These are phyloP conservation scores for Geotrichum klebahnii DNA, from an alignment of 1,139 yeast species.

Conservation along the genomic window DNA sequence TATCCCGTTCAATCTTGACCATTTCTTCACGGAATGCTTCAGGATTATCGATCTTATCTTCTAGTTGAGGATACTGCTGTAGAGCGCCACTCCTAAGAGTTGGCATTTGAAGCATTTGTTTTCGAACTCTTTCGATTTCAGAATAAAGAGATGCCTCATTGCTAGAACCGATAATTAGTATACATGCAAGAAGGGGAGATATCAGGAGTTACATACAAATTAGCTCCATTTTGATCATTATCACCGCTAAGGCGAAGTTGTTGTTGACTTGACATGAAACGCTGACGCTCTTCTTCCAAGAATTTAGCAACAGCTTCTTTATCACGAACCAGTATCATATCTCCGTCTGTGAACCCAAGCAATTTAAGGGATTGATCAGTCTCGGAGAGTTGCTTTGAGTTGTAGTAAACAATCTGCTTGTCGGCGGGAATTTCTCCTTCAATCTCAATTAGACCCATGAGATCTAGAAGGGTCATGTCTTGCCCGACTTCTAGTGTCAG, in stretches of 20 bases:
- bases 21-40: conserved; percentile 49
- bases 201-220: conserved; percentile 1
- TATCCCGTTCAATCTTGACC: conserved; percentile 38
- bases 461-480: conserved; percentile 61
- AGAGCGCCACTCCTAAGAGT: conserved; percentile 36
- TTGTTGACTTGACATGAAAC: conserved; percentile 24
- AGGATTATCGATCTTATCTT: conserved; percentile 49
- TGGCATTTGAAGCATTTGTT: conserved; percentile 37
- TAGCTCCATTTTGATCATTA: conserved; percentile 10
- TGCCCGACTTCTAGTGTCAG: conserved; percentile 56
- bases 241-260: conserved; percentile 1
- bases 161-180: neutral
- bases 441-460: conserved; percentile 71
- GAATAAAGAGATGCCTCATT: conserved; percentile 23
- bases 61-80: conserved; percentile 39
- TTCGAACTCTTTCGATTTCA: conserved; percentile 39
- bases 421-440: conserved; percentile 56
- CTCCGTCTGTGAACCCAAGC: conserved; percentile 53
- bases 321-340: conserved; percentile 47
- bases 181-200: neutral
- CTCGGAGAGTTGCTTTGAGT: conserved; percentile 42
- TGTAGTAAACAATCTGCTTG: conserved; percentile 48
- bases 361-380: conserved; percentile 44
- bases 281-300: conserved; percentile 10
- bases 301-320: conserved; percentile 9